phyloP scores from a whole-genome alignment of 129 eudicot genomes.

The Heracleum sosnowskyi region DNA sequence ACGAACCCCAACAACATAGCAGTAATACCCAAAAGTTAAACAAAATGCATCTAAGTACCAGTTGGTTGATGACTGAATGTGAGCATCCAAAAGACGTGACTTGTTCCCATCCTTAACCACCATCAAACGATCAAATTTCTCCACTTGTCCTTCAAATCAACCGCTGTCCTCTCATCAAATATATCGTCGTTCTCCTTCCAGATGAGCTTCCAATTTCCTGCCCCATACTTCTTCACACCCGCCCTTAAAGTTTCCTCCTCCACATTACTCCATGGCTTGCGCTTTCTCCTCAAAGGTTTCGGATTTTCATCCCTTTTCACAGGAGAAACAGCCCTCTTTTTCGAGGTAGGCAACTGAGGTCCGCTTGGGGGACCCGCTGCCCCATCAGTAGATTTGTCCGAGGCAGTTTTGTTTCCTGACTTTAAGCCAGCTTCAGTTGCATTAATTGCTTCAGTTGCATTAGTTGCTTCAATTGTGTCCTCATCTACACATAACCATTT shows the following conservation, averaged over 20 bases:
- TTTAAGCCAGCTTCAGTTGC: conserved; percentile 36
- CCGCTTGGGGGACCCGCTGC: conserved; percentile 20
- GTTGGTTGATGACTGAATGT: background rate
- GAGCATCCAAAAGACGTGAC: background rate
- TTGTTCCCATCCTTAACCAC: background rate
- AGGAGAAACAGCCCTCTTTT: conserved; percentile 40
- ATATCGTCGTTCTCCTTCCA: conserved; percentile 35
- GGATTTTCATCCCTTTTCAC: conserved; percentile 25
- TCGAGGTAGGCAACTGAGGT: conserved; percentile 49
- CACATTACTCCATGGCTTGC: conserved; percentile 38
- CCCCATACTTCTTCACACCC: conserved; percentile 64
- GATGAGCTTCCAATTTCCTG: conserved; percentile 72
- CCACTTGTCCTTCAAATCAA: conserved; percentile 19
- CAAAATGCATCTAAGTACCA: background rate
- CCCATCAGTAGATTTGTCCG: conserved; percentile 59
- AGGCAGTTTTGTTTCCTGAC: conserved; percentile 56
- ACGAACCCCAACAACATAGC: background rate
- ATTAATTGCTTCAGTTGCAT: too few relatives aligned
- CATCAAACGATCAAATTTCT: conserved; percentile 5
- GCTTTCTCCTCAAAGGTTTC: conserved; percentile 35
- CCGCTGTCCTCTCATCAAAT: conserved; percentile 74
- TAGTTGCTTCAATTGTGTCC: conserved; percentile 12
- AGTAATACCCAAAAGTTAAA: background rate
- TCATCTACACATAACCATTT: background rate
- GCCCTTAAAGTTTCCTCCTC: conserved; percentile 69